A percentile compares a stretch with the other conserved stretches of the same genome.
phyloP scores from a whole-genome alignment of 352 stramenopile genomes.

The Lagenidium giganteum region DNA sequence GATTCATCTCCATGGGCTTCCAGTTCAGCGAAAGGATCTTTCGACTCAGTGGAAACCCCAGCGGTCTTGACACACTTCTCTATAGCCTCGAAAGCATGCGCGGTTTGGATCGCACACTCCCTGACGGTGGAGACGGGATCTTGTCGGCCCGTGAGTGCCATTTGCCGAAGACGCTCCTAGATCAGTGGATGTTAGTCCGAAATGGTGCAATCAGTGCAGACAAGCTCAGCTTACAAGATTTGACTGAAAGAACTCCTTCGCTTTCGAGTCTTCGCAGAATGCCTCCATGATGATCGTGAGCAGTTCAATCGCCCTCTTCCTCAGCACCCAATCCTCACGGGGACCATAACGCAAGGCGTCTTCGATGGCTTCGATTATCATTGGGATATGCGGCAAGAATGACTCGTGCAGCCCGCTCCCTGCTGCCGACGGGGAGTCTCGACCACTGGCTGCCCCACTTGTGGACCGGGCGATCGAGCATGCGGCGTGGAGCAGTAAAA shows the following conservation, averaged over 20 bases:
- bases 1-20: too few species aligned
- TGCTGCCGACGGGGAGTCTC: constrained; percentile 17
- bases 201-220: constrained; percentile 6
- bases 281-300: constrained; percentile 38
- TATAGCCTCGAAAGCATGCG: too few species aligned
- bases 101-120: constrained; percentile 14
- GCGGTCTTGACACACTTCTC: too few species aligned
- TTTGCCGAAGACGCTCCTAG: constrained; percentile 28
- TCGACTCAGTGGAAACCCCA: too few species aligned
- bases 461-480: constrained; percentile 25
- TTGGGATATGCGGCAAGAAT: constrained; percentile 29
- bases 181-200: too few species aligned
- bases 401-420: constrained; percentile 22
- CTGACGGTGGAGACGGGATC: constrained; percentile 50
- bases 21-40: too few species aligned
- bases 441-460: too few species aligned
- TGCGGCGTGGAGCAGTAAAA: constrained; percentile 40
- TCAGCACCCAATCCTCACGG: constrained; percentile 49
- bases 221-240: constrained; percentile 7
- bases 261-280: too few species aligned
- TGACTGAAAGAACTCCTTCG: constrained; percentile 27
- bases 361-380: constrained; percentile 53
- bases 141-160: constrained; percentile 41
- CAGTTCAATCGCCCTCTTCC: constrained; percentile 47
- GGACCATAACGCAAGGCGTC: constrained; percentile 41